These are phyloP conservation scores for Phytopythium kandeliae DNA, from an alignment of 352 stramenopile genomes.

Conservation along the genomic window DNA sequence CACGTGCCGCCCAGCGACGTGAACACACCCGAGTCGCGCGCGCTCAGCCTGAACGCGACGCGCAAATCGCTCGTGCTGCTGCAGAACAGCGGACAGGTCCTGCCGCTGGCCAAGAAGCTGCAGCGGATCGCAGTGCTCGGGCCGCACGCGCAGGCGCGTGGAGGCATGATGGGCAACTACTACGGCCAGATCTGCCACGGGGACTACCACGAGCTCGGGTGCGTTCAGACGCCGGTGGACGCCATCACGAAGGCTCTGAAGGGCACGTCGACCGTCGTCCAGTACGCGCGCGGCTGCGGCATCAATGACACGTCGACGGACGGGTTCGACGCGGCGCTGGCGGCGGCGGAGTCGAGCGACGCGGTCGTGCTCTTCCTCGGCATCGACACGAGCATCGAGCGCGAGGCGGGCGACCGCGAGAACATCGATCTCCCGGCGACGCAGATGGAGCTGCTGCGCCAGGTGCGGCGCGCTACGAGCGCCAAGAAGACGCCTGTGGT, in stretches of 20 bases:
- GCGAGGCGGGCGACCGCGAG: conserved; percentile 67
- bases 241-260: conserved; percentile 45
- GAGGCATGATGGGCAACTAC: conserved; percentile 83
- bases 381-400: conserved; percentile 77
- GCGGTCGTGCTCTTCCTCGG: conserved; percentile 77
- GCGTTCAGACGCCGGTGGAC: conserved; percentile 66
- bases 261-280: conserved; percentile 23
- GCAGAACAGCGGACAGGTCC: conserved; percentile 77
- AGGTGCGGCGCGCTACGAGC: conserved; percentile 49
- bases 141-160: conserved; percentile 58
- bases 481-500: conserved; percentile 35
- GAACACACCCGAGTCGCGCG: conserved; percentile 51
- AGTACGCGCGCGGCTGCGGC: conserved; percentile 31
- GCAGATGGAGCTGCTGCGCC: conserved; percentile 72
- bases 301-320: conserved; percentile 63
- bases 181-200: conserved; percentile 79
- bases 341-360: conserved; percentile 29
- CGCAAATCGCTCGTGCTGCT: conserved; percentile 90
- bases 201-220: conserved; percentile 57
- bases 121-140: conserved; percentile 70
- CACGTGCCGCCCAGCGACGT: conserved; percentile 65
- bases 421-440: conserved; percentile 63
- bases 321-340: conserved; percentile 44
- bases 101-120: conserved; percentile 56
- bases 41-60: conserved; percentile 69